Base-by-base conservation (phyloP, 805 yeast genomes). In the Brettanomyces naardenensis region DNA sequence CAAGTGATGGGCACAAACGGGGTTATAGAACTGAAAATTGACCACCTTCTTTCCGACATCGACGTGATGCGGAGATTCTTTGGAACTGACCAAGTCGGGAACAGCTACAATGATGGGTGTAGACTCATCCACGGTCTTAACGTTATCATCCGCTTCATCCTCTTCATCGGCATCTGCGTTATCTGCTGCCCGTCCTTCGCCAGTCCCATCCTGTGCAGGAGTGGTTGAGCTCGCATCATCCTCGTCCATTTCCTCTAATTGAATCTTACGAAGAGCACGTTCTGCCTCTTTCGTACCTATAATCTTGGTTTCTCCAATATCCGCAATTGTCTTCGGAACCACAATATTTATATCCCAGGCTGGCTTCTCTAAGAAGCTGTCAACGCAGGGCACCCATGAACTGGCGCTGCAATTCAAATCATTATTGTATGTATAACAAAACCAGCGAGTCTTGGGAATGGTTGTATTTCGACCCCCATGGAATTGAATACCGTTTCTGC, bases 341-440 rank as follows among this genome's bases (percentile, higher is more conserved):
- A 80, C 75, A n/a, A 92, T 66, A 52, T 86, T 95, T 7, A 92
- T 55, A 44, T 88, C 88, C 97, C 97, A 92, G 1, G 96, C 82
- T 31, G 84, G 81, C 44, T 86, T 74, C 49, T 88, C 96, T 73
- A 89, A 81, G 23, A 88, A 58, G 32, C 81, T 84, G 46, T 92
- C 97, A 5, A 92, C 71, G 54, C 98, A 92, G 0, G 99, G 99
- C 35, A 92, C 83, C 99, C 99, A 92, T n/a, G 88, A 81, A 2
- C 95, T 85, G 0, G 97, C 84, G 13, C 92, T 75, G 3, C 82
- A 69, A 14, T 87, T 86, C 32, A 80, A 60, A 21, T 86, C 88
- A 4, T 85, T 69, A 52, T 90, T 89, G 2, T 75, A 68, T 0
- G 97, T 90, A 58, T 83, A 88, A 2, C 86, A 94, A 51, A 81